Base-by-base conservation (phyloP, 768 basidiomycete species). In the Tylopilus sp. region DNA sequence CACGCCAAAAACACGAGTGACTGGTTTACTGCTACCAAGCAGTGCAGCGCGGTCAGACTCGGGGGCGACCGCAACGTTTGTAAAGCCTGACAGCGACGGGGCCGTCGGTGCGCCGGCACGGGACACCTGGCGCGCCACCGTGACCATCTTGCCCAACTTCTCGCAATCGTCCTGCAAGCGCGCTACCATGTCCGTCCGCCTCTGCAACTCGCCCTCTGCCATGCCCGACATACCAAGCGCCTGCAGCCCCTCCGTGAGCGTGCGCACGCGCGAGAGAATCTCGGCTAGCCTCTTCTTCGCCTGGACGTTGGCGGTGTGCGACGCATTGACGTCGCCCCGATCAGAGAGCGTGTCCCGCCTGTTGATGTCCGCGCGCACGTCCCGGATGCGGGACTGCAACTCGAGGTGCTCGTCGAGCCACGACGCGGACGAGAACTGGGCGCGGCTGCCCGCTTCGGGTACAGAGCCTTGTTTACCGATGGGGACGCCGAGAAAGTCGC, bases 391-490 rank as follows among this genome's bases (percentile, higher is more conserved):
- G 13, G 82, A 73, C 65, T 91, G 88, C 9, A 95, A 70, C 47
- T 86, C 84, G 47, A 80, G 71, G 61, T 94, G 90, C 69, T 97
- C 95, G 55, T 94, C 88, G 15, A 97, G 79, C 95, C 95, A 98
- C 39, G 83, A 81, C 9, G 90, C 73, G 1, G 81, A 76, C 0
- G 90, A 88, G 70, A 91, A 91, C 52, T 80, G 79, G 26, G 67
- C 62, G 1, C 70, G 71, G 30, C 57, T 44, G 41, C 57, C 46
- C 57, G n/a, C 64, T 60, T 46, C 66, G 52, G 55, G 57, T 51
- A 56, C 53, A 33, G 48, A 53, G 30, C 66, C 74, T 50, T 81
- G 79, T 59, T 76, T 76, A 55, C 85, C 83, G 11, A 83, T 68
- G 31, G 93, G 90, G 26, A 95, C 79, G 25, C 89, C 88, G 40